A percentile compares a stretch with the other conserved stretches of the same genome.
These are phyloP conservation scores for Bonia amplexicaulis DNA, from an alignment of 176 grass and related monocot species.

Conservation along the genomic window DNA sequence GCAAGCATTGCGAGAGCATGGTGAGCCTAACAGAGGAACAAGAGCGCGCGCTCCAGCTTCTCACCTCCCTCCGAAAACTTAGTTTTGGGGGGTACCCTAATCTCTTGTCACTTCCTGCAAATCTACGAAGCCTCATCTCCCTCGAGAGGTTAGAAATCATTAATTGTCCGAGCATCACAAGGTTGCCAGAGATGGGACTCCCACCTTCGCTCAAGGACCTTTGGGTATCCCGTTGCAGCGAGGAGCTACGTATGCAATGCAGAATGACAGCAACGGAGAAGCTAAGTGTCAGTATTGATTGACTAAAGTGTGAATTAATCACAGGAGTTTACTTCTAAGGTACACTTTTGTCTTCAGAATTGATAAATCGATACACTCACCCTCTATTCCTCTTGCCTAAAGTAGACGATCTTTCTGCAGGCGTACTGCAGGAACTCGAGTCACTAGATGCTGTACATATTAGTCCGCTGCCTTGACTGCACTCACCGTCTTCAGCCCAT, in stretches of 20 bases:
- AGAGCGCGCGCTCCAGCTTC: constrained; percentile 5
- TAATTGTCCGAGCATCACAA: not conserved
- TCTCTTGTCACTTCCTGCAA: constrained; percentile 10
- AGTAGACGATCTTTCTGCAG: no score
- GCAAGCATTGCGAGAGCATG: no score
- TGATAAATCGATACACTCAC: no score
- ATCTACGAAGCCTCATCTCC: constrained; percentile 3
- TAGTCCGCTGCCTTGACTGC: no score
- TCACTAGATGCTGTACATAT: no score
- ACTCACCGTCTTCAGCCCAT: no score
- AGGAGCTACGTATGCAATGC: not conserved
- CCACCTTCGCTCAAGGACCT: not conserved
- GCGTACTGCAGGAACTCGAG: no score
- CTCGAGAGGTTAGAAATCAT: not conserved
- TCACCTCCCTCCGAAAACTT: constrained; percentile 1
- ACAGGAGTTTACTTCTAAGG: not conserved
- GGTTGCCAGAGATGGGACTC: constrained; percentile 1
- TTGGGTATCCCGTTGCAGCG: not conserved
- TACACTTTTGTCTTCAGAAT: no score
- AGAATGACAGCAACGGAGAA: not conserved
- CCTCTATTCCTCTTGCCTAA: no score
- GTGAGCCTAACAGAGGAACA: constrained; percentile 15
- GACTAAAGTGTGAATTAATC: not conserved
- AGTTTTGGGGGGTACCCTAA: not conserved
- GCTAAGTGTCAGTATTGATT: not conserved